phyloP scores from a whole-genome alignment of 345 rosid genomes.

The Cardiospermum halicacabum region DNA sequence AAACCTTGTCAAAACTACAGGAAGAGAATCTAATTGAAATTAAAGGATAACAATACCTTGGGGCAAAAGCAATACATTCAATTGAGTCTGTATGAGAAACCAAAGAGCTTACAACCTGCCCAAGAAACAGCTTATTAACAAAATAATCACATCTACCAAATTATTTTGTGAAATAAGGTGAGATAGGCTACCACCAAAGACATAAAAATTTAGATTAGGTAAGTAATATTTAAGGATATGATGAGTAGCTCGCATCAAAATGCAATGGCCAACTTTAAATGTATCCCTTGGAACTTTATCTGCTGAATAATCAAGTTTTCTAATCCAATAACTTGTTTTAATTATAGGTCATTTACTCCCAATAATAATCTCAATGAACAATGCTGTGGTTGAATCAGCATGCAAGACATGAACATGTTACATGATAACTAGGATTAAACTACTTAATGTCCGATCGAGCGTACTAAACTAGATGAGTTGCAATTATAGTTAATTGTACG shows the following conservation, averaged over 20 bases:
- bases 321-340: neutral
- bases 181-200: neutral
- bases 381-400: neutral
- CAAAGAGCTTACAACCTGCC: conserved; percentile 79
- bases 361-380: too few relatives aligned
- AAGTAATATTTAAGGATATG: neutral
- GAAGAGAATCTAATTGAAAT: neutral
- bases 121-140: conserved; percentile 6
- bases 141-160: neutral
- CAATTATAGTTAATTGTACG: neutral
- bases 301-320: neutral
- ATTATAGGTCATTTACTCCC: neutral
- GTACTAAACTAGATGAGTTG: neutral
- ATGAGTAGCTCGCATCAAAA: too few relatives aligned
- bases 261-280: neutral
- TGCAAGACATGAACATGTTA: neutral
- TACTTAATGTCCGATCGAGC: neutral
- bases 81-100: conserved; percentile 63
- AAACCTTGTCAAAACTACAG: neutral
- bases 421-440: neutral
- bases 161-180: neutral
- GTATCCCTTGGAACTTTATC: neutral
- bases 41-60: conserved; percentile 34
- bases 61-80: conserved; percentile 65
- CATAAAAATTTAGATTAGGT: neutral